Conservation (phyloP, 2,329 filamentous ascomycete species). For the Diplodia mutila region DNA sequence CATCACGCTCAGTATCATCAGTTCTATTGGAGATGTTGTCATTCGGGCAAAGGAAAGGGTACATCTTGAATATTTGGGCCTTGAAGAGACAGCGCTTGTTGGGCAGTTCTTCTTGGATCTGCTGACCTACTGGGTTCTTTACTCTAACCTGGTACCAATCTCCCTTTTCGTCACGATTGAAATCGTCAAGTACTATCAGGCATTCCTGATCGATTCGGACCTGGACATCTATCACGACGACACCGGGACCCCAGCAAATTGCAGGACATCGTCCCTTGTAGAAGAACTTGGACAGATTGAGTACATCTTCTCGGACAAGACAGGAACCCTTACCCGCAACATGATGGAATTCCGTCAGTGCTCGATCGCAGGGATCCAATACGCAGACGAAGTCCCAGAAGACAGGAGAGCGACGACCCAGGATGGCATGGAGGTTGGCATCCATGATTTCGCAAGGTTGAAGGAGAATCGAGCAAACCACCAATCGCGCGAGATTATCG, state of each 20-base stretch:
- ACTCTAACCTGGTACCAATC: slow-evolving; percentile 94
- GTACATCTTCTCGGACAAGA: slow-evolving; percentile 98
- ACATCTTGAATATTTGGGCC: slow-evolving; percentile 73
- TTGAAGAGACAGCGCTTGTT: slow-evolving; percentile 56
- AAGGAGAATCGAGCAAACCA: slow-evolving; percentile 69
- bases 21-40: slow-evolving; percentile 87
- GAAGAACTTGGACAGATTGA: slow-evolving; percentile 98
- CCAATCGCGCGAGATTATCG: slow-evolving; percentile 62
- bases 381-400: slow-evolving; percentile 88
- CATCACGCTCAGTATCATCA: slow-evolving; percentile 81
- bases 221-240: slow-evolving; percentile 97
- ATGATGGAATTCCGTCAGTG: slow-evolving; percentile 99
- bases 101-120: slow-evolving; percentile 90
- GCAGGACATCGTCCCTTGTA: slow-evolving; percentile 92
- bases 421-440: slow-evolving; percentile 75
- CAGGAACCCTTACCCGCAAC: slow-evolving; percentile 95
- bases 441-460: slow-evolving; percentile 82
- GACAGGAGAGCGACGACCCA: slow-evolving; percentile 80
- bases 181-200: slow-evolving; percentile 96
- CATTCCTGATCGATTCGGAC: slow-evolving; percentile 96
- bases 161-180: slow-evolving; percentile 98
- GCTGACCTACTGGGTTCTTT: slow-evolving; percentile 97
- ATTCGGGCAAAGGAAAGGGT: slow-evolving; percentile 66
- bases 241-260: slow-evolving; percentile 93
- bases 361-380: slow-evolving; percentile 90